A percentile compares a stretch with the other conserved stretches of the same genome.
These are phyloP conservation scores for Exserohilum rostratum DNA, from an alignment of 2,329 filamentous ascomycete species.

Conservation along the genomic window DNA sequence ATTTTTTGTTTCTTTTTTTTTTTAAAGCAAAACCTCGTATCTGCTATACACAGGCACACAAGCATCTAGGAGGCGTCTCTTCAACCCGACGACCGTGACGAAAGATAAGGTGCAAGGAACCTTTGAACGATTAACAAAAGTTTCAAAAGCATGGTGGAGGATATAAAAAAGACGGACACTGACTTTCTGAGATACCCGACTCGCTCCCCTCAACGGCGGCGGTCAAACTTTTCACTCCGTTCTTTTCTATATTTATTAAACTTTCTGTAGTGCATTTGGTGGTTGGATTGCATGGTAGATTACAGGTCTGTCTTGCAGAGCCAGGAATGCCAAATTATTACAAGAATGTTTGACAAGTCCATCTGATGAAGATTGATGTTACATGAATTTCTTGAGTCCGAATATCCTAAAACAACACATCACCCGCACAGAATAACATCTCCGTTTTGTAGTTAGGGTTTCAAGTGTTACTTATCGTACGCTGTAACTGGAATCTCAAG, in stretches of 20 bases:
- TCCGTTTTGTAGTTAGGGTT: too few species aligned
- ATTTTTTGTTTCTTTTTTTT: background rate
- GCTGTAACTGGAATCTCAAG: too few species aligned
- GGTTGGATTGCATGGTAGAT: background rate
- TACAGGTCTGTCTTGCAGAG: background rate
- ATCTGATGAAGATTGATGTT: too few species aligned
- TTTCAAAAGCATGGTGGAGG: conserved; percentile 6
- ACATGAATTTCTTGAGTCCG: too few species aligned
- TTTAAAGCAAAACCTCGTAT: background rate
- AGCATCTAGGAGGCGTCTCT: conserved; percentile 47
- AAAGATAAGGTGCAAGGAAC: conserved; percentile 21
- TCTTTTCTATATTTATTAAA: background rate
- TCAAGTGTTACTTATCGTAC: too few species aligned
- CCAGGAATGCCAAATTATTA: background rate
- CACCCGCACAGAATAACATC: too few species aligned
- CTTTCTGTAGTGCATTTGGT: background rate
- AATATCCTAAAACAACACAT: too few species aligned
- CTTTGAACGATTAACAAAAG: conserved; percentile 9
- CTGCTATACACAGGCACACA: conserved; percentile 4
- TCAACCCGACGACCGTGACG: conserved; percentile 49
- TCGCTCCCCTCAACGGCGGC: conserved; percentile 36
- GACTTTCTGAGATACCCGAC: conserved; percentile 37
- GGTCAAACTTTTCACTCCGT: conserved; percentile 19
- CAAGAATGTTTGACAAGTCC: too few species aligned
- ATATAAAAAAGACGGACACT: background rate